Evolutionary conservation across 2,329 filamentous ascomycete species (phyloP).

Genomic region (Incumbomyces lentus): DNA sequence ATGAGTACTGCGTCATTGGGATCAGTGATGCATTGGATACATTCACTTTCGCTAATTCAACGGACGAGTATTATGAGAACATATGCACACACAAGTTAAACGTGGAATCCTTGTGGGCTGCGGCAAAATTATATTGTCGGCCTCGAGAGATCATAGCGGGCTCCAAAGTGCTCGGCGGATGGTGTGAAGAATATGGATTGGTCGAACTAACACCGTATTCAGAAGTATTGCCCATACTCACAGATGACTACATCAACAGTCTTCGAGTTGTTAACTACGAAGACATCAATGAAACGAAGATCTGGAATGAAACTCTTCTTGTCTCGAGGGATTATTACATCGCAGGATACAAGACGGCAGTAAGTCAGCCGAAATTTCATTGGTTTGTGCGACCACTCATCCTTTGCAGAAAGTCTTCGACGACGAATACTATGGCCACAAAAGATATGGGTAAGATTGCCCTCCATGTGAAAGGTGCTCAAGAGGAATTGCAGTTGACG

Average conservation of each 20-base stretch:
- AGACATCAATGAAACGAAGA: slow-evolving; percentile 21
- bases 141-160: slow-evolving; percentile 19
- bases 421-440: slow-evolving; percentile 27
- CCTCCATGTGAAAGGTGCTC: not conserved
- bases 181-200: slow-evolving; percentile 20
- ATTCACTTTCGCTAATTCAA: no score
- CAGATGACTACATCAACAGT: slow-evolving; percentile 24
- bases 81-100: slow-evolving; percentile 26
- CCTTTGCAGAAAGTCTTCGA: slow-evolving; percentile 2
- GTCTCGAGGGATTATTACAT: slow-evolving; percentile 25
- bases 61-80: slow-evolving; percentile 9
- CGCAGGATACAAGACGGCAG: slow-evolving; percentile 25
- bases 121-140: slow-evolving; percentile 26
- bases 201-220: slow-evolving; percentile 22
- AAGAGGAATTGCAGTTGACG: not conserved
- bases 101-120: slow-evolving; percentile 29
- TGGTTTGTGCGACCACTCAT: not conserved
- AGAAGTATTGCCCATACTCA: slow-evolving; percentile 21
- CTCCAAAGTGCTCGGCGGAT: not conserved
- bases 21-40: no score
- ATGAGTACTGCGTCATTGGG: no score
- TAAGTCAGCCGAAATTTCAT: slow-evolving; percentile 15
- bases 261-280: slow-evolving; percentile 26
- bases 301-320: slow-evolving; percentile 23
- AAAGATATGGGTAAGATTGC: slow-evolving; percentile 28